These are phyloP conservation scores for Phytophthora aleatoria DNA, from an alignment of 352 stramenopile species.

Conservation along the genomic window DNA sequence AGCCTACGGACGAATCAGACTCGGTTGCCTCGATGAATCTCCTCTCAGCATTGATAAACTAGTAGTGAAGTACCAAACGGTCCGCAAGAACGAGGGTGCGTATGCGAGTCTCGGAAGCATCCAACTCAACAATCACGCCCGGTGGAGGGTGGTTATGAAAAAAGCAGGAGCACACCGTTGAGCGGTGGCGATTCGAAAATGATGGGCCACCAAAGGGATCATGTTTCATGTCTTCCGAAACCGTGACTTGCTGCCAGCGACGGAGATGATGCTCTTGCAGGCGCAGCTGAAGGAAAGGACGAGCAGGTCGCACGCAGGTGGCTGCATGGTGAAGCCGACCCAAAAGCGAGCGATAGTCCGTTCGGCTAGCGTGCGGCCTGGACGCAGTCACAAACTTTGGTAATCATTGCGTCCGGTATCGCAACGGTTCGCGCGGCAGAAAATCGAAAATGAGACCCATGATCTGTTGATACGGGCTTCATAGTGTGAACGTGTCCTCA, in stretches of 20 bases:
- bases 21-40: not conserved
- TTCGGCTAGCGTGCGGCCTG: not conserved
- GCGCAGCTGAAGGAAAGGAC: conserved; percentile 1
- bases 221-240: conserved; percentile 8
- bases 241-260: not conserved
- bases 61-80: not conserved
- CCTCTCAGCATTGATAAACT: not conserved
- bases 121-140: conserved; percentile 17
- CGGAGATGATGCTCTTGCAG: conserved; percentile 3
- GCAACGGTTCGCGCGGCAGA: conserved; percentile 5
- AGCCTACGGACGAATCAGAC: not conserved
- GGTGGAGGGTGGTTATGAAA: conserved; percentile 1
- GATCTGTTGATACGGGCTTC: conserved; percentile 5
- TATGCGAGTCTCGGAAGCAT: conserved; percentile 18
- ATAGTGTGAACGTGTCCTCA: not conserved
- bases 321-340: not conserved
- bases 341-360: not conserved
- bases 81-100: conserved; percentile 5
- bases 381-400: conserved; percentile 5
- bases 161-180: conserved; percentile 24
- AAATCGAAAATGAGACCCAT: conserved; percentile 27
- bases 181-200: not conserved
- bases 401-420: not conserved
- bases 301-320: not conserved
- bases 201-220: conserved; percentile 24